Base-by-base conservation (phyloP, 257 asterid species). In the Ocimum tenuiflorum region DNA sequence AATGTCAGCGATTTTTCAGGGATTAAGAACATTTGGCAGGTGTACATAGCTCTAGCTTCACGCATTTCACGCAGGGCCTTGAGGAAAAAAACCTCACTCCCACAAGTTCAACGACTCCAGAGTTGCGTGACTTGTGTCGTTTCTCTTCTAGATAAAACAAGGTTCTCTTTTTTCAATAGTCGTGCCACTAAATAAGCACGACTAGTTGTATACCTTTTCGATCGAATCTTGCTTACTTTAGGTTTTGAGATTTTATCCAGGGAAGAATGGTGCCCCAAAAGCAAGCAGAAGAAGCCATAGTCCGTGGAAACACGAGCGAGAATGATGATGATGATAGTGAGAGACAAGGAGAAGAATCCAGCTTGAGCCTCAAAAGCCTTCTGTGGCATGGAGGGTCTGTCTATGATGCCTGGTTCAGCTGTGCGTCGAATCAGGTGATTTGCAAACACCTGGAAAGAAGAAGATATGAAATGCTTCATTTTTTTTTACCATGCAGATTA, bases 361-460 rank as follows among this genome's bases (percentile, higher is more conserved):
- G 51, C 24, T 43, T 46, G 27, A 54, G 42, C 71, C 51, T 71
- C 61, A 63, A 71, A 54, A 71, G 71, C 66, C 6, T 71, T 57
- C 17, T 71, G 19, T 71, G 76, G 76, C 66, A 71, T 71, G 76
- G 76, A 23, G 76, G 76, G 0, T 71, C 76, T 54, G 76, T 45
- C 0, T 71, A 63, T 64, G 76, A 71, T 55, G 71, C 76, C 55
- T 71, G 76, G 76, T 71, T 71, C 53, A 71, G 66, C 49, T 71
- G 76, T 45, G 71, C 76, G 8, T 62, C 71, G 42, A 71, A 71
- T 71, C 76, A 71, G 66, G 76, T 71, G 8, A 48, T 22, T 47
- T 1, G 6, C n/a, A 5, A 2, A 22, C 0, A n/a, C 1, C 13
- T 3, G 8, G 23, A 60, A 22, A 23, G 19, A 60, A 7, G 19